Conservation (phyloP, 2,329 filamentous ascomycete species). For the Penicillium verrucosum region DNA sequence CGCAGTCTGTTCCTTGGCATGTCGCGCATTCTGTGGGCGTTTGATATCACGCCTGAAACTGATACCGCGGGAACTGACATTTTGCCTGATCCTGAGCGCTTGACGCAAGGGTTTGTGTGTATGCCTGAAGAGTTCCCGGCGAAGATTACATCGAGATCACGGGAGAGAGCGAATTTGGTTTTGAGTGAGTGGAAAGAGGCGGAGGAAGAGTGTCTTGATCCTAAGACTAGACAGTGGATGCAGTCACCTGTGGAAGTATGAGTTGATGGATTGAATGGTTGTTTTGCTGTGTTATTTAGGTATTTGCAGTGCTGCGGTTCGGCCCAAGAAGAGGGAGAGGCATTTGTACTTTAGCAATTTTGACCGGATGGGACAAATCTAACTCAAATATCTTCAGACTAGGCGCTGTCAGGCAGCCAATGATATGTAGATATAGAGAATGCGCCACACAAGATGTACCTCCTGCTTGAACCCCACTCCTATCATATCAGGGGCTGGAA, state of each 20-base stretch:
- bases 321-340: background rate
- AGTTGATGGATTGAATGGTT: background rate
- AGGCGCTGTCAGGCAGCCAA: background rate
- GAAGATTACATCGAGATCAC: conserved; percentile 36
- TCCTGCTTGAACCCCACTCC: background rate
- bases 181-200: conserved; percentile 12
- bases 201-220: conserved; percentile 9
- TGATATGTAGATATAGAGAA: background rate
- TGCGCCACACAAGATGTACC: background rate
- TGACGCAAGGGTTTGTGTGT: conserved; percentile 46
- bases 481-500: background rate
- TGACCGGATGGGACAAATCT: background rate
- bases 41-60: conserved; percentile 36
- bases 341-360: background rate
- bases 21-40: conserved; percentile 50
- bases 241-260: conserved; percentile 1
- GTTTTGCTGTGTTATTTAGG: background rate
- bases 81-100: conserved; percentile 38
- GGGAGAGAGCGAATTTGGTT: conserved; percentile 27
- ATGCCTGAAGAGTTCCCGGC: conserved; percentile 43
- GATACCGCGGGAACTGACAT: conserved; percentile 34
- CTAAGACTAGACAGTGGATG: conserved; percentile 11
- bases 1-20: conserved; percentile 49
- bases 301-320: background rate
- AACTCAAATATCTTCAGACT: background rate